These are phyloP conservation scores for Halophytophthora batemanensis DNA, from an alignment of 352 stramenopile genomes.

Conservation along the genomic window DNA sequence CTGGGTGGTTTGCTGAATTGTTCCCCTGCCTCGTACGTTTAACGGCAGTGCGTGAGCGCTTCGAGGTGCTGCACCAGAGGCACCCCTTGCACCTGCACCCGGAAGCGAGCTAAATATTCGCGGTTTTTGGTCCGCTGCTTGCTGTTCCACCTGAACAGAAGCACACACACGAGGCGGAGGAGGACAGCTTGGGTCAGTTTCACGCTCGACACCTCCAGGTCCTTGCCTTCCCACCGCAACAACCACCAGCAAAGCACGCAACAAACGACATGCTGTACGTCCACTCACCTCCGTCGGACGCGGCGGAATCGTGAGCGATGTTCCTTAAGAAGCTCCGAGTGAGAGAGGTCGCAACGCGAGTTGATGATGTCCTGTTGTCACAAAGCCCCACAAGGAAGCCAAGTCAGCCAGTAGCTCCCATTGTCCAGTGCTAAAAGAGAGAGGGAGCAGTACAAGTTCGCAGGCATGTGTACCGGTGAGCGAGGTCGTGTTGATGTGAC, in stretches of 20 bases:
- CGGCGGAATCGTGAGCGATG: conserved; percentile 58
- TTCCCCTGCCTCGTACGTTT: conserved; percentile 4
- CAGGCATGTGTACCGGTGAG: conserved; percentile 7
- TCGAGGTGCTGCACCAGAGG: conserved; percentile 63
- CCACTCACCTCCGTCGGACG: conserved; percentile 43
- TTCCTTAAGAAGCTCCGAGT: conserved; percentile 62
- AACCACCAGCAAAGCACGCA: not conserved
- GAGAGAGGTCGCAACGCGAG: conserved; percentile 52
- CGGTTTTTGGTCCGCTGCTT: conserved; percentile 49
- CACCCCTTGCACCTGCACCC: conserved; percentile 64
- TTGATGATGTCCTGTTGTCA: conserved; percentile 61
- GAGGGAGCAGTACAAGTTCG: not conserved
- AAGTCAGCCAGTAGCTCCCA: conserved; percentile 1
- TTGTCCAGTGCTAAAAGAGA: not conserved
- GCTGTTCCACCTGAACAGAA: conserved; percentile 40
- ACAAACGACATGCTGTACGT: no score
- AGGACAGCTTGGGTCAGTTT: no score
- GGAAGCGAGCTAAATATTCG: conserved; percentile 51
- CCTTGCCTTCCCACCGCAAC: no score
- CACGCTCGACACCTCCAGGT: no score
- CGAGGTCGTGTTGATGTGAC: not conserved
- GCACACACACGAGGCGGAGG: not conserved
- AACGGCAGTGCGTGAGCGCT: conserved; percentile 34
- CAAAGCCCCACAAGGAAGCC: not conserved
- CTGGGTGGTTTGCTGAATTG: not conserved